Percentiles rank a stretch among this genome's conserved stretches.
Conservation (phyloP, 2,329 filamentous ascomycete genomes). For the Cadophora sp. region DNA sequence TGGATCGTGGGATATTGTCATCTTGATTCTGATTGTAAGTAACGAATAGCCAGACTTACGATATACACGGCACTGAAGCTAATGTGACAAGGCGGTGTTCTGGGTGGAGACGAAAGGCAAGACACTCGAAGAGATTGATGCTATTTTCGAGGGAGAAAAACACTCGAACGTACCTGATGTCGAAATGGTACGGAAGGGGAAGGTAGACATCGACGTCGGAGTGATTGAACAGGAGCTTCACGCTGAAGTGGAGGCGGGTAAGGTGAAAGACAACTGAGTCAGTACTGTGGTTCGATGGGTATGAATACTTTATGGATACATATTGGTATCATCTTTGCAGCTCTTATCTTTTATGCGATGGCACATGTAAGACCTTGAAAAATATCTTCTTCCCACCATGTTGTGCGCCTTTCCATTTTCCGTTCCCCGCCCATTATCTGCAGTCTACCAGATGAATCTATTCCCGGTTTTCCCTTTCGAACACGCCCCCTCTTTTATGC, state of each 20-base stretch:
- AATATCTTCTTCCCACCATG: no score
- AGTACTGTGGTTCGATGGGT: no score
- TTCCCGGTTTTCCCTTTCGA: background rate
- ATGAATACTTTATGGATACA: no score
- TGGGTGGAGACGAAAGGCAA: slow-evolving; percentile 50
- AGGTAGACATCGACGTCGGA: slow-evolving; percentile 22
- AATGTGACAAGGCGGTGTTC: slow-evolving; percentile 28
- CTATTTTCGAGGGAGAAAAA: slow-evolving; percentile 46
- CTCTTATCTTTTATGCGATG: no score
- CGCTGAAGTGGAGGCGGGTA: background rate
- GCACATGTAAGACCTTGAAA: no score
- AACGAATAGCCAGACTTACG: no score
- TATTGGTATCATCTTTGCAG: no score
- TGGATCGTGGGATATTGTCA: slow-evolving; percentile 30
- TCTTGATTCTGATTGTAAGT: slow-evolving; percentile 36
- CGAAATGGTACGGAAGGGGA: slow-evolving; percentile 25
- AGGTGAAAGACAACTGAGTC: slow-evolving; percentile 6
- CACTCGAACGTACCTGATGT: slow-evolving; percentile 36
- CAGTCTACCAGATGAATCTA: no score
- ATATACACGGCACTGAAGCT: background rate
- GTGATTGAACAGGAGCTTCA: slow-evolving; percentile 2
- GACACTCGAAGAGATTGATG: slow-evolving; percentile 48
- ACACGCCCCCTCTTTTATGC: background rate
- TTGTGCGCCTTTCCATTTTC: no score
- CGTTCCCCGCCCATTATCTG: no score